Evolutionary conservation across 148 eudicot genomes (phyloP), one percentile per base, ranked within the genome.

Genomic region (Silene conica): DNA sequence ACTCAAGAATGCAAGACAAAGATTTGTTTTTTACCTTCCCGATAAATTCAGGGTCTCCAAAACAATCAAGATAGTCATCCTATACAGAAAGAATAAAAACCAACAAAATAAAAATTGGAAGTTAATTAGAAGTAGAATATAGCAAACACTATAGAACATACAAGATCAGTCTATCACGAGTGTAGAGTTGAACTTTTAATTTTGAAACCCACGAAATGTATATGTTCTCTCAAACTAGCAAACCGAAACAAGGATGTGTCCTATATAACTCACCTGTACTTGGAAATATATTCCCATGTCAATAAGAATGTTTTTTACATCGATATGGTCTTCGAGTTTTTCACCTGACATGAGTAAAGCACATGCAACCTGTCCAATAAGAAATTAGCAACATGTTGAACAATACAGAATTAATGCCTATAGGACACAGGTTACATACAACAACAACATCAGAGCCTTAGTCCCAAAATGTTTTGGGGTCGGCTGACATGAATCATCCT

Each of bases 31-130:
- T 78, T 76, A 90, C 93, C 96, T 90, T 90, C 6, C 96, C 92
- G 71, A 90, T 83, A 71, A 87, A 79, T 68, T 84, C 77, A 38
- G 92, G 91, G 66, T 80, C 89, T 31, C 91, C 96, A 73, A 77
- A 90, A 76, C 91, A 87, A 79, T 90, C 96, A 46, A 90, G 86
- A 77, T 85, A 89, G 75, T 90, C 96, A 81, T 90, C 96, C 96
- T 90, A 74, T 62, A 75, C 18, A 50, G 9, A 50, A 50, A 50
- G 16, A 3, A 20, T n/a, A 41, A 1, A 41, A 45, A 81, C n/a
- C 63, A 18, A 56, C 34, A 23, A 15, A 45, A 74, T 71, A 31
- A 43, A 22, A 25, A 77, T 56, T 69, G 63, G 28, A 41, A 59
- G 14, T 8, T 21, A 20, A 45, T 41, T 5, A 13, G 41, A 54